These are phyloP conservation scores for Neoboletus magnificus DNA, from an alignment of 768 basidiomycete species.

Conservation along the genomic window DNA sequence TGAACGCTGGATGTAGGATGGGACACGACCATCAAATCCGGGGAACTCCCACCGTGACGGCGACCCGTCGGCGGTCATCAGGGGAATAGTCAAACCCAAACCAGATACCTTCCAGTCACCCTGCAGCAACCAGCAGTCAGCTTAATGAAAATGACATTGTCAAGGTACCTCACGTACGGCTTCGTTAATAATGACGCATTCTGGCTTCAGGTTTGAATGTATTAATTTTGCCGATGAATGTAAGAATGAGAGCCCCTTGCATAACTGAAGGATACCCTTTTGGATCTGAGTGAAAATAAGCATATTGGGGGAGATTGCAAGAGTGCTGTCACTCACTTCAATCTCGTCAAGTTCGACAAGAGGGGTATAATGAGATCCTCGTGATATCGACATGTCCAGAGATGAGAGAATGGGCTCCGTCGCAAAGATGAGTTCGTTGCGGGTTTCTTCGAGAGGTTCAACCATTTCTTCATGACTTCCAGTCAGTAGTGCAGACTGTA, in stretches of 20 bases:
- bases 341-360: slow-evolving; percentile 91
- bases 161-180: slow-evolving; percentile 51
- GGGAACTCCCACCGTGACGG: slow-evolving; percentile 89
- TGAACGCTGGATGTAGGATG: slow-evolving; percentile 81
- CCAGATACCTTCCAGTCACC: slow-evolving; percentile 99
- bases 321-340: slow-evolving; percentile 54
- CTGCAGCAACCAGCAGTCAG: slow-evolving; percentile 38
- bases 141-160: background rate
- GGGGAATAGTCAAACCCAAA: slow-evolving; percentile 80
- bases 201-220: slow-evolving; percentile 86
- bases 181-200: slow-evolving; percentile 85
- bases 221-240: slow-evolving; percentile 90
- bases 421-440: slow-evolving; percentile 86
- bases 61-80: slow-evolving; percentile 63
- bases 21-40: slow-evolving; percentile 76
- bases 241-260: slow-evolving; percentile 85
- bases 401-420: slow-evolving; percentile 88
- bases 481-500: slow-evolving; percentile 2
- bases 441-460: slow-evolving; percentile 92
- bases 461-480: slow-evolving; percentile 72
- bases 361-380: slow-evolving; percentile 51
- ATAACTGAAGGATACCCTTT: slow-evolving; percentile 91
- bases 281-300: slow-evolving; percentile 61
- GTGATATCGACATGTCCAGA: slow-evolving; percentile 71
- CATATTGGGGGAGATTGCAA: background rate